Percentiles rank a stretch among this genome's conserved stretches.
Evolutionary conservation across 768 basidiomycete genomes (phyloP).

Genomic region (Russula abietina): DNA sequence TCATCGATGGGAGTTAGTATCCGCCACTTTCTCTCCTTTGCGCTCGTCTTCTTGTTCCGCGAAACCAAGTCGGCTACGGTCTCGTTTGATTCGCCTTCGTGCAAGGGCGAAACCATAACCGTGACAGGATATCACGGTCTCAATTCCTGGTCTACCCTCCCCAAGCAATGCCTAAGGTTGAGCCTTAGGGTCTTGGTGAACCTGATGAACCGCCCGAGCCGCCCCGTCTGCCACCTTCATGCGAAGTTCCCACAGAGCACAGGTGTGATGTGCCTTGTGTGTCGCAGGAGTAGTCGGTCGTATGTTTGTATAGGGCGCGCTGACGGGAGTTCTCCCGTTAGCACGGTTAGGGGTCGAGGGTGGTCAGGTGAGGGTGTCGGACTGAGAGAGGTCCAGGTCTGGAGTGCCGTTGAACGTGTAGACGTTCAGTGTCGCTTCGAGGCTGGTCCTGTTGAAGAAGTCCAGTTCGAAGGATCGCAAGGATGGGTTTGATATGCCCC

Average conservation of each 20-base stretch:
- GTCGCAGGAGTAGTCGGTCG: constrained; percentile 1
- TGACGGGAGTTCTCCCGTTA: constrained; percentile 9
- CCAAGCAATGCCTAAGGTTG: constrained; percentile 5
- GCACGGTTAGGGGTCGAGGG: constrained; percentile 17
- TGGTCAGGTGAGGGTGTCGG: constrained; percentile 19
- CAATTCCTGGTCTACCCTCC: constrained; percentile 15
- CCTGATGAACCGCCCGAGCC: constrained; percentile 6
- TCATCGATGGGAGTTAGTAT: constrained; percentile 99
- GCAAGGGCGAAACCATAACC: constrained; percentile 18
- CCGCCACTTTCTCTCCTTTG: constrained; percentile 39
- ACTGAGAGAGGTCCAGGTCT: constrained; percentile 23
- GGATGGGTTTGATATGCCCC: constrained; percentile 9
- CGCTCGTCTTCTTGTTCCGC: constrained; percentile 28
- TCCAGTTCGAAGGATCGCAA: constrained; percentile 16
- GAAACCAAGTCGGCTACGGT: constrained; percentile 22
- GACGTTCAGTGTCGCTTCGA: constrained; percentile 24
- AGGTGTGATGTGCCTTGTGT: constrained; percentile 21
- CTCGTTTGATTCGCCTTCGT: constrained; percentile 23
- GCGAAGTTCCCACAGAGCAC: constrained; percentile 12
- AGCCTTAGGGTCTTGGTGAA: constrained; percentile 12
- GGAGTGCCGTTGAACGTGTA: constrained; percentile 22
- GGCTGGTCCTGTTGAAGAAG: constrained; percentile 24
- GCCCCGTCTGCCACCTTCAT: constrained; percentile 11
- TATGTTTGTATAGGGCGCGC: not conserved
- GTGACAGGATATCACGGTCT: constrained; percentile 12